A percentile compares a stretch with the other conserved stretches of the same genome.
Evolutionary conservation across 2,329 filamentous ascomycete genomes (phyloP).

Genomic region (Phoma sp.): DNA sequence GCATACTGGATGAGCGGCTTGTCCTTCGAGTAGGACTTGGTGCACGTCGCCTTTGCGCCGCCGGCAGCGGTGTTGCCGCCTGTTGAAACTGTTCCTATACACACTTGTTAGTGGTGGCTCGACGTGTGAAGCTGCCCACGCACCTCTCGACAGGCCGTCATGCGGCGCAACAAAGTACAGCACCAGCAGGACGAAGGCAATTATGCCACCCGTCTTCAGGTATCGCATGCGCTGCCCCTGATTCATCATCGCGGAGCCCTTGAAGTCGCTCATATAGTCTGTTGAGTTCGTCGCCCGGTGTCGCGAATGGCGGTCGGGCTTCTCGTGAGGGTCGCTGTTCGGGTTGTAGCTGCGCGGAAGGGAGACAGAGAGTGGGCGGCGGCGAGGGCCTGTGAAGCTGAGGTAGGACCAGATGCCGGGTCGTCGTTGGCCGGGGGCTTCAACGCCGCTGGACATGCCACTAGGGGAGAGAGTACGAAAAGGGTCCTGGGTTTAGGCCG

Average conservation of each 20-base stretch:
- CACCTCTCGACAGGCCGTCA: conserved; percentile 38
- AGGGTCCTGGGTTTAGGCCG: conserved; percentile 29
- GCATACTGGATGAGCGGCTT: conserved; percentile 98
- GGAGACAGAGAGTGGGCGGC: conserved; percentile 57
- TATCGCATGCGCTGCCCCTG: conserved; percentile 66
- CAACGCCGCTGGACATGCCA: conserved; percentile 62
- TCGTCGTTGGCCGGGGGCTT: conserved; percentile 53
- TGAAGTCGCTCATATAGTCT: conserved; percentile 52
- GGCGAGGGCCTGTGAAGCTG: conserved; percentile 57
- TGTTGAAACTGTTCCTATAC: conserved; percentile 29
- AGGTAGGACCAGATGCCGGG: conserved; percentile 61
- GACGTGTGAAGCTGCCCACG: conserved; percentile 10
- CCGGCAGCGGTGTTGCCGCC: conserved; percentile 56
- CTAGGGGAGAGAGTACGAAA: conserved; percentile 31
- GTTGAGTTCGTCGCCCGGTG: conserved; percentile 44
- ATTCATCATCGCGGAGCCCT: conserved; percentile 62
- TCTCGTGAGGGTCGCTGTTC: conserved; percentile 53
- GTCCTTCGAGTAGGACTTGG: conserved; percentile 79
- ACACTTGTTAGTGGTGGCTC: not conserved
- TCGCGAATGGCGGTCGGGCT: conserved; percentile 51
- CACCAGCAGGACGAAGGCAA: conserved; percentile 64
- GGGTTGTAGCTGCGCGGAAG: conserved; percentile 51
- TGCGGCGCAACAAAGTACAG: conserved; percentile 61
- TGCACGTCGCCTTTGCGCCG: conserved; percentile 74
- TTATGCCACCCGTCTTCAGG: conserved; percentile 66